These are phyloP conservation scores for Microstegium vimineum DNA, from an alignment of 176 grass and related monocot species.

Conservation along the genomic window DNA sequence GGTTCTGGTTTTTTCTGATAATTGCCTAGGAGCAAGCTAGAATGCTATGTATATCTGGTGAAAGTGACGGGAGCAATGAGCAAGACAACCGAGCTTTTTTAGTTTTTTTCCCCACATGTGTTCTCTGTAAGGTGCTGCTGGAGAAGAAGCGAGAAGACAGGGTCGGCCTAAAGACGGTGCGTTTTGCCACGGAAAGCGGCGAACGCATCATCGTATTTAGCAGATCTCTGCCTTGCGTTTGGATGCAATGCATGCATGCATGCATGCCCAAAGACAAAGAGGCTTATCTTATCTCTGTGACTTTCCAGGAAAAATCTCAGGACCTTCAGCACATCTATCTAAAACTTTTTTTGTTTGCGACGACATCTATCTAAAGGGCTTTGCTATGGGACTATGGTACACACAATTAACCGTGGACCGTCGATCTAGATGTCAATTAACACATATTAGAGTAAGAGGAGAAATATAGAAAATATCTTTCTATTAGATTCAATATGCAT, in stretches of 20 bases:
- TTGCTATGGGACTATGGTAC: too few species aligned
- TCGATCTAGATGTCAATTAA: too few species aligned
- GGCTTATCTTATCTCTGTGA: slow-evolving; percentile 19
- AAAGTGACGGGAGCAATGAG: slow-evolving; percentile 14
- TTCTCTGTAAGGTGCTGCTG: neutral
- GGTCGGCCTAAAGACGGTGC: neutral
- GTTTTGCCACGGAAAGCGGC: neutral
- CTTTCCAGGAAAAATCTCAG: slow-evolving; percentile 42
- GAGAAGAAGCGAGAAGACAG: slow-evolving; percentile 3
- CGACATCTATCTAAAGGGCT: too few species aligned
- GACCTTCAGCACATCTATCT: slow-evolving; percentile 13
- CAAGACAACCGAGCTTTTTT: neutral
- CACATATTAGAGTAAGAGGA: too few species aligned
- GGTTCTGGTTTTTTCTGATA: neutral
- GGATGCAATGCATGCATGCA: neutral
- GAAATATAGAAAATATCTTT: too few species aligned
- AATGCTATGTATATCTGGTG: neutral
- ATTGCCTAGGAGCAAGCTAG: too few species aligned
- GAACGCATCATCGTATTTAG: slow-evolving; percentile 20
- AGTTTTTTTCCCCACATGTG: neutral
- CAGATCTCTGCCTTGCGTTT: slow-evolving; percentile 23
- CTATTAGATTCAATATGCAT: too few species aligned
- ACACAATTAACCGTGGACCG: too few species aligned
- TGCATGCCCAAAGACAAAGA: slow-evolving; percentile 12
- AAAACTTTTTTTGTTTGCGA: too few species aligned